Evolutionary conservation across 2,329 filamentous ascomycete species (phyloP), one percentile per base, ranked within the genome.

Genomic region (Balansia obtecta): DNA sequence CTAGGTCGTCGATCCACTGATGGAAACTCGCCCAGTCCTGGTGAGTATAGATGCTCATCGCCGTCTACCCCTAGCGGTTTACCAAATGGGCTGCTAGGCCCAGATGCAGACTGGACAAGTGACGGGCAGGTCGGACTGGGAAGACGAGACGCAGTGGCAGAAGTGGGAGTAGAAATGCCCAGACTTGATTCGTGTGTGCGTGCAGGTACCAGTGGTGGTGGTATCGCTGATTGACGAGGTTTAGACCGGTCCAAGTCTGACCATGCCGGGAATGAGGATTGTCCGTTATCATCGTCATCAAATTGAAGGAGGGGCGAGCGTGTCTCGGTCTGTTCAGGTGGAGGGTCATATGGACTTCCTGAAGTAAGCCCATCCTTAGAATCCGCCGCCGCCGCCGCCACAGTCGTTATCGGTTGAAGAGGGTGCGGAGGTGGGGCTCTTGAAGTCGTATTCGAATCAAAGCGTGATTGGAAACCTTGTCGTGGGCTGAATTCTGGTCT

Each of bases 121-220:
- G 67, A 67, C 3, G 60, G 53, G 27, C 69, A 68, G 0, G 65
- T 64, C 2, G 67, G 67, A 13, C 65, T 68, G 0, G 66, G 65
- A 5, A 68, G 54, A 7, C 61, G 64, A 0, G 65, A 63, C 1
- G 65, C 57, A 5, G 53, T 55, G 4, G 58, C 57, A 0, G 64
- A 64, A 27, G 63, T 57, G 13, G 61, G 57, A 0, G 63, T 61
- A 0, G 64, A 61, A 1, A 53, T 51, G n/a, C 54, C 54, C 3
- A 47, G 2, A 13, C 41, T 43, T 4, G 52, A 47, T 11, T 45
- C 52, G 10, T 39, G 15, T 11, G 42, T 43, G 15, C 51, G 51
- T n/a, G 44, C 55, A 3, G 64, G 63, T 1, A 61, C 61, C 7
- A 68, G 62, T 15, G 67, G 67, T 13, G 65, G 57, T 0, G 65